These are phyloP conservation scores for Coemansia sp. DNA, from an alignment of 192 early-diverging fungal genomes.

Conservation along the genomic window DNA sequence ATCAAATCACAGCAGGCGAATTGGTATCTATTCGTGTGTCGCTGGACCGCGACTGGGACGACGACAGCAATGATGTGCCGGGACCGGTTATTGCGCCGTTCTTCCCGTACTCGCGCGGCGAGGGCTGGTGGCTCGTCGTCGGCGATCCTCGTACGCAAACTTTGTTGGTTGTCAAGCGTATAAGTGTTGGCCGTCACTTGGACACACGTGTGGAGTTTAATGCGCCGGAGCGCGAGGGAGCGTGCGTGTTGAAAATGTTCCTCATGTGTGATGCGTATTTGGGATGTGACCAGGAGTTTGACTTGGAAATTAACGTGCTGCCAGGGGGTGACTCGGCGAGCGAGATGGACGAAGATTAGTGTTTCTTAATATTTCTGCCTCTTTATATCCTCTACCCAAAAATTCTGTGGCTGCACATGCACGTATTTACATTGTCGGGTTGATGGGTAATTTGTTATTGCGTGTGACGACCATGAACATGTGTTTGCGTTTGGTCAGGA, in stretches of 20 bases:
- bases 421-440: no score
- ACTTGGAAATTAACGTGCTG: constrained; percentile 61
- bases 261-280: constrained; percentile 92
- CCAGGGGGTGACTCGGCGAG: constrained; percentile 30
- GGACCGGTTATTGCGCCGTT: constrained; percentile 89
- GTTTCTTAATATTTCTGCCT: no score
- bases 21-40: constrained; percentile 66
- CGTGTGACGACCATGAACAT: constrained; percentile 33
- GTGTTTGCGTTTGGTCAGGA: constrained; percentile 55
- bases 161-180: constrained; percentile 87
- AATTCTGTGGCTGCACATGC: no score
- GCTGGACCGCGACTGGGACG: constrained; percentile 83
- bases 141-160: constrained; percentile 76
- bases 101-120: constrained; percentile 86
- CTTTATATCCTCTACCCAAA: no score
- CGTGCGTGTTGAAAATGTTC: constrained; percentile 71
- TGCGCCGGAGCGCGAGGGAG: constrained; percentile 66
- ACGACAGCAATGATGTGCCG: constrained; percentile 65
- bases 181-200: constrained; percentile 63
- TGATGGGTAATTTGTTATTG: no score
- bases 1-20: constrained; percentile 63
- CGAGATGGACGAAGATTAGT: constrained; percentile 12
- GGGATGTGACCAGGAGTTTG: constrained; percentile 96
- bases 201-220: constrained; percentile 80
- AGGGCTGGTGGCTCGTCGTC: constrained; percentile 97